Base-by-base conservation (phyloP, 768 basidiomycete species). In the Suillus subalutaceus region DNA sequence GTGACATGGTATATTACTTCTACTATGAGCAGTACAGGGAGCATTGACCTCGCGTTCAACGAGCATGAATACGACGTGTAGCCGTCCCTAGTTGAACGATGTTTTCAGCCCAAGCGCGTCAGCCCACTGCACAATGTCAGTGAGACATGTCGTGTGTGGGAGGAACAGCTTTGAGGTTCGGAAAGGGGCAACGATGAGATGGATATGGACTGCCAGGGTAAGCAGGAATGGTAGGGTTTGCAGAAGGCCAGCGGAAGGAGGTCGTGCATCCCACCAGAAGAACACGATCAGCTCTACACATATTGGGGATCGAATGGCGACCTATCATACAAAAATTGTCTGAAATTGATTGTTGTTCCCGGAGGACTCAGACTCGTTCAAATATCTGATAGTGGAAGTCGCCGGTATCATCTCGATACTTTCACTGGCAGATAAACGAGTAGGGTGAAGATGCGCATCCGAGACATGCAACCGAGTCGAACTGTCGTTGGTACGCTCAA, bases 151-250 rank as follows among this genome's bases (percentile, higher is more conserved):
- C 38, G 70, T 91, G 13, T 88, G 89, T 70, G 88, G 89, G 6
- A 85, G 84, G 57, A 87, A 87, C 72, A 75, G 78, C 68, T 88
- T 86, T 59, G 89, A 91, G 67, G 85, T 97, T 4, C 91, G 96
- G 65, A 88, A 93, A 0, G 95, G 95, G 6, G 80, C 94, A 62
- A 83, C 88, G 0, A 82, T 97, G 81, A 86, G 66, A 81, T 92
- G 71, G 93, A 93, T 41, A 80, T 92, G 80, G 92, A 95, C 75
- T 98, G 96, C 78, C 97, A 96, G 88, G 93, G 73, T 93, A 96
- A 75, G 91, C 95, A 1, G 89, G 90, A 13, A 95, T 93, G 18
- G 84, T 97, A 38, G 83, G 82, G 63, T 50, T 66, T 30, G 63
- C 73, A 32, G 68, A 68, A 10, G 64, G 62, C 10, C 10, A 62